These are phyloP conservation scores for Eimeria necatrix DNA, from an alignment of 169 alveolate genomes.

Conservation along the genomic window DNA sequence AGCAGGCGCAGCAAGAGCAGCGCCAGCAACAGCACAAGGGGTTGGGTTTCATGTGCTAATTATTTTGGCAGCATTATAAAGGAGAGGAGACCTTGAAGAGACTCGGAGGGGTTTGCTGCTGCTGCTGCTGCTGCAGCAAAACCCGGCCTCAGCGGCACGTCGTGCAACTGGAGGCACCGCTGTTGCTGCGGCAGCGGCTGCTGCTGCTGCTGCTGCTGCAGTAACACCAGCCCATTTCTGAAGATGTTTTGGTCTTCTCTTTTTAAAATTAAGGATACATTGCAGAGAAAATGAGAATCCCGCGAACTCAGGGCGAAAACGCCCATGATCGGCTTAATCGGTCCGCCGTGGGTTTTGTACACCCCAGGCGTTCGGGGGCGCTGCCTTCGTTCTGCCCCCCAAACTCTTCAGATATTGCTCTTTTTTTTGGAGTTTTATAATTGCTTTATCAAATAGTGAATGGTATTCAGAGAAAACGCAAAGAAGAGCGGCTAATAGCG, in stretches of 20 bases:
- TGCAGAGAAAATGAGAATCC: too few relatives aligned
- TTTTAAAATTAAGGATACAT: background rate
- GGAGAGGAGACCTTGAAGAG: background rate
- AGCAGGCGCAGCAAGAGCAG: background rate
- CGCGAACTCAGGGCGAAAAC: too few relatives aligned
- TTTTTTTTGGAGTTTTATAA: too few relatives aligned
- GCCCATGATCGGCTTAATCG: too few relatives aligned
- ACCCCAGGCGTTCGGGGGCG: too few relatives aligned
- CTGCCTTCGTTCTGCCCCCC: too few relatives aligned
- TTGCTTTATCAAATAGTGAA: too few relatives aligned
- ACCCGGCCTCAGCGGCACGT: conserved; percentile 11
- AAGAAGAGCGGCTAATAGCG: too few relatives aligned
- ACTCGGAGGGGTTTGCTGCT: background rate
- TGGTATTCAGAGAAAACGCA: too few relatives aligned
- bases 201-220: conserved; percentile 42
- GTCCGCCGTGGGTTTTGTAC: too few relatives aligned
- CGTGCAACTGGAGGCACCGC: conserved; percentile 45
- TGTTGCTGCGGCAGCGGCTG: conserved; percentile 42
- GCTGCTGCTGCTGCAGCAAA: conserved; percentile 5
- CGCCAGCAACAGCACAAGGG: conserved; percentile 9
- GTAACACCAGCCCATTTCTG: background rate
- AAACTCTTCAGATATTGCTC: too few relatives aligned
- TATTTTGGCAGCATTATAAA: background rate
- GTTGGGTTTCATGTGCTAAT: too few relatives aligned
- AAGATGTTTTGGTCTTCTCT: background rate